Evolutionary conservation across 352 stramenopile species (phyloP).

Genomic region (Pythium rhizo-oryzae): DNA sequence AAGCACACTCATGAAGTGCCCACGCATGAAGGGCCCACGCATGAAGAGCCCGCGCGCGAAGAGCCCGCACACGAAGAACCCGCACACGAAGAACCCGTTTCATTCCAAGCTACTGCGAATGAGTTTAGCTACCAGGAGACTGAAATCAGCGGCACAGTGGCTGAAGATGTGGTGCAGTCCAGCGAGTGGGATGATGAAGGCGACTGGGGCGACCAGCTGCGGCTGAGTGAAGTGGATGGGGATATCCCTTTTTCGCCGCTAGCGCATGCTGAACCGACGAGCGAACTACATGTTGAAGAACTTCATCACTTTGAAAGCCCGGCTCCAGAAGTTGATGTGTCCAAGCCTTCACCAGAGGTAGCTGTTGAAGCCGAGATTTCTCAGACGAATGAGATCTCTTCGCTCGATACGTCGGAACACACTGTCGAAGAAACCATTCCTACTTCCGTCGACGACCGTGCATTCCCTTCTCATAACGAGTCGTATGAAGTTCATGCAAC

Average conservation of each 20-base stretch:
- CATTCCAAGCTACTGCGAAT: neutral
- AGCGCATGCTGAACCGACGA: neutral
- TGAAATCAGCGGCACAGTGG: conserved; percentile 4
- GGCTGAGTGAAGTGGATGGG: conserved; percentile 11
- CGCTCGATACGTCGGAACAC: neutral
- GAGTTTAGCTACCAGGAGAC: conserved; percentile 18
- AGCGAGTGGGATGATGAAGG: conserved; percentile 17
- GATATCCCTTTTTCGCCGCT: neutral
- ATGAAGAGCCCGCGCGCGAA: neutral
- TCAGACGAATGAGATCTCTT: neutral
- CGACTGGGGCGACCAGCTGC: conserved; percentile 5
- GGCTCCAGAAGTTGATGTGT: neutral
- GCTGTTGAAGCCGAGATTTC: neutral
- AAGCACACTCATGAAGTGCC: neutral
- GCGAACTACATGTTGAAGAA: neutral
- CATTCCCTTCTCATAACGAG: neutral
- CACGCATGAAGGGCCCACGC: neutral
- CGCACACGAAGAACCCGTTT: neutral
- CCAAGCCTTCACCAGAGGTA: neutral
- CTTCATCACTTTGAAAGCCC: neutral
- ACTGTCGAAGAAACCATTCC: neutral
- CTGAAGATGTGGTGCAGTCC: neutral
- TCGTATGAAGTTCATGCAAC: neutral
- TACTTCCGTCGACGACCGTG: neutral
- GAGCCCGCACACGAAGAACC: neutral